Evolutionary conservation across 2,329 filamentous ascomycete genomes (phyloP), one percentile per base, ranked within the genome.

Genomic region (Pseudonectria buxi): DNA sequence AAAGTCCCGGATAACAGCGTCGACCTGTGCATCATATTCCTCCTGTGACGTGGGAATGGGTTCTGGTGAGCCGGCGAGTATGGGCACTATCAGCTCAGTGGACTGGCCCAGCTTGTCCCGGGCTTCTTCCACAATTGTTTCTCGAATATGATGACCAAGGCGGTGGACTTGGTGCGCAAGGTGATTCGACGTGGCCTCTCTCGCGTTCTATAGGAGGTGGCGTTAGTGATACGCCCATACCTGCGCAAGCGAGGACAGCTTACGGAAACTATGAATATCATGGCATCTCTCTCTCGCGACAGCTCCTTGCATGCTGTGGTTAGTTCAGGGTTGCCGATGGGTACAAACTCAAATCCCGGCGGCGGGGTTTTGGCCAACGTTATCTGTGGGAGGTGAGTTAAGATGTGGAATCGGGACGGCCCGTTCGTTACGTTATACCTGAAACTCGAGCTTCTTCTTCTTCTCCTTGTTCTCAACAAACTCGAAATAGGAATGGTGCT

Each of bases 251-350:
- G 28, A 24, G 18, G 25, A 18, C 30, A 32, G 44, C 72, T 47
- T 67, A 80, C 78, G 50, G 76, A 78, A 31, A 83, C 78, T 39
- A 82, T 80, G 47, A 78, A 82, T 12, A 81, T 74, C 71, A 79
- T 74, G 29, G 74, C 76, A 47, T 69, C 76, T 33, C 67, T 64
- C 46, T 78, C 72, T 44, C 78, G 68, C 2, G 78, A 82, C 14
- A 81, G 56, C 48, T 82, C 78, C 56, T 82, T 82, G 64, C 78
- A 83, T 28, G 67, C 61, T 36, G 62, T 64, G 5, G 76, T 81
- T 50, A 83, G 59, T 42, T 71, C 65, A 14, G 77, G 78, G 44
- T 81, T 74, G 32, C 78, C 78, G 33, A 74, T 70, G 24, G 78
- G 74, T 28, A 83, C 69, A 51, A 80, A 81, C 43, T 72, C 69